Percentiles rank a stretch among this genome's conserved stretches.
Evolutionary conservation across 2,329 filamentous ascomycete species (phyloP).

Genomic region (Albifimbria verrucaria): DNA sequence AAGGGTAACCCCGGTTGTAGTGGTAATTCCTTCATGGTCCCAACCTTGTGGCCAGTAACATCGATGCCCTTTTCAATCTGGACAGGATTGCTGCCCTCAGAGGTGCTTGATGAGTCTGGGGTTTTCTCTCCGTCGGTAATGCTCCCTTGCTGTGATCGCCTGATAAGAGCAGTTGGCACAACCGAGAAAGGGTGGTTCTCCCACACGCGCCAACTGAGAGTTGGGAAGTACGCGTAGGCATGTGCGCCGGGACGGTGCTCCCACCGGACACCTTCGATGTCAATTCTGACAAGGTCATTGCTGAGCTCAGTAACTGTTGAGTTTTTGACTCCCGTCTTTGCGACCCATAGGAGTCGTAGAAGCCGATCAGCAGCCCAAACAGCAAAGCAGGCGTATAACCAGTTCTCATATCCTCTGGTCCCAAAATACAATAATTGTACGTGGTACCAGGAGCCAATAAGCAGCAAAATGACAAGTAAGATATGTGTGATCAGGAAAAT

Average conservation of each 20-base stretch:
- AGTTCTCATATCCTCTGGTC: slow-evolving; percentile 34
- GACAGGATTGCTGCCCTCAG: neutral
- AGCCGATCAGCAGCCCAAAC: slow-evolving; percentile 40
- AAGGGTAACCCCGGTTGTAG: slow-evolving; percentile 26
- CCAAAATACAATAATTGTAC: slow-evolving; percentile 21
- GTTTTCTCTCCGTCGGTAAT: neutral
- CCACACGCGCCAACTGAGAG: slow-evolving; percentile 38
- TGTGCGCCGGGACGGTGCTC: slow-evolving; percentile 27
- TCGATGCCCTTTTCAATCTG: neutral
- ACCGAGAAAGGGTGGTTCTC: slow-evolving; percentile 55
- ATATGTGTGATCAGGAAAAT: slow-evolving; percentile 39
- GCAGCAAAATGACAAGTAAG: slow-evolving; percentile 30
- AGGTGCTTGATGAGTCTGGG: neutral
- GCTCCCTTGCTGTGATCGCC: neutral
- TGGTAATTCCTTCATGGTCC: neutral
- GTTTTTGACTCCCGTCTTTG: slow-evolving; percentile 31
- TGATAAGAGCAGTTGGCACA: neutral
- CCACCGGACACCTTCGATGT: slow-evolving; percentile 37
- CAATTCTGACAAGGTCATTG: slow-evolving; percentile 33
- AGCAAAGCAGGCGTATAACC: slow-evolving; percentile 26
- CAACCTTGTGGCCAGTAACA: neutral
- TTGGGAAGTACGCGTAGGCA: slow-evolving; percentile 48
- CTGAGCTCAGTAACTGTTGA: slow-evolving; percentile 33
- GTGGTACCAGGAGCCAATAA: slow-evolving; percentile 39
- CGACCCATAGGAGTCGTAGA: slow-evolving; percentile 33